phyloP scores from a whole-genome alignment of 371 early-diverging fungal species.

The Apophysomyces ossiformis region DNA sequence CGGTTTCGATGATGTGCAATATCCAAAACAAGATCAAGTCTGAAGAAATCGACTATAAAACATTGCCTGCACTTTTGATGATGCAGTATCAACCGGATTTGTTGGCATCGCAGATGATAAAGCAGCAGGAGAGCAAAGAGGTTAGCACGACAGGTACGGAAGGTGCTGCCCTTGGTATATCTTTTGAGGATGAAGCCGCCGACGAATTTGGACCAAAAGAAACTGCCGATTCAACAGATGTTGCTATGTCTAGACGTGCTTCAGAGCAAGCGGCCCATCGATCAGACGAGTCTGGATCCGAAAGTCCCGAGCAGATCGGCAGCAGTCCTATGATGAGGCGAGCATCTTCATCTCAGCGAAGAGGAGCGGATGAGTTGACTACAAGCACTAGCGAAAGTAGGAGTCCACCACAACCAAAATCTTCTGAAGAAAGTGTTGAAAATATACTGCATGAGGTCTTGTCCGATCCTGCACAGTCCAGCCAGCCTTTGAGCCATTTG shows the following conservation, averaged over 20 bases:
- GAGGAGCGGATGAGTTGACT: neutral
- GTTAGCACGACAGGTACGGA: neutral
- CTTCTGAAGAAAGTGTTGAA: conserved; percentile 15
- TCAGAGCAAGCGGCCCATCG: conserved; percentile 12
- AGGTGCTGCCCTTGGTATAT: conserved; percentile 32
- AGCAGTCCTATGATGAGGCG: neutral
- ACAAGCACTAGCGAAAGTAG: neutral
- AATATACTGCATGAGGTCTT: conserved; percentile 31
- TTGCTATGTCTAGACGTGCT: neutral
- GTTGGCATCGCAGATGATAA: conserved; percentile 22
- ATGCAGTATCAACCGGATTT: conserved; percentile 61
- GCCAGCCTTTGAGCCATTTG: conserved; percentile 15
- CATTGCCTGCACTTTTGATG: conserved; percentile 65
- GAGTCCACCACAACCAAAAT: conserved; percentile 1
- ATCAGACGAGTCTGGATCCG: neutral
- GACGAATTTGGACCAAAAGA: neutral
- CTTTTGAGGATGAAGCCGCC: conserved; percentile 22
- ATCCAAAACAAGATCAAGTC: conserved; percentile 73
- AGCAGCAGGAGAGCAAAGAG: conserved; percentile 3
- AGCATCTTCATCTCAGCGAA: neutral
- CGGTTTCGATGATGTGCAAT: conserved; percentile 72
- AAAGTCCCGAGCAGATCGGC: neutral
- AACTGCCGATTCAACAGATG: neutral
- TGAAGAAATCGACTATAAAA: conserved; percentile 58
- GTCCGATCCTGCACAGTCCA: conserved; percentile 26